phyloP scores from a whole-genome alignment of 176 grass and related monocot genomes.

The Cymbopogon citratus region DNA sequence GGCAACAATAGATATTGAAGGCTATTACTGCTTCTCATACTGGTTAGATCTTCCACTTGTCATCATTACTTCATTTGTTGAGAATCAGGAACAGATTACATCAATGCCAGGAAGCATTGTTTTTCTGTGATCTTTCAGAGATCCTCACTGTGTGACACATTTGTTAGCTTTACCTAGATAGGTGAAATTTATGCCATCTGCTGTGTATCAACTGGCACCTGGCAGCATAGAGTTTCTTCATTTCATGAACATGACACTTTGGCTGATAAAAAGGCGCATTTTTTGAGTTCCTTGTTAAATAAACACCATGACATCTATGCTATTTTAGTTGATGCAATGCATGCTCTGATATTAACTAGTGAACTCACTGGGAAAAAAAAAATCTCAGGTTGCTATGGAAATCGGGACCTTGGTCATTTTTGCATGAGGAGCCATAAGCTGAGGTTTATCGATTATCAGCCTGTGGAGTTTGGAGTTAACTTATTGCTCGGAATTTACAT shows the following conservation, averaged over 20 bases:
- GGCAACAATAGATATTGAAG: background rate
- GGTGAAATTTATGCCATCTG: background rate
- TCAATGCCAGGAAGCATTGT: too few species aligned
- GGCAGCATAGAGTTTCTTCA: background rate
- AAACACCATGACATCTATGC: background rate
- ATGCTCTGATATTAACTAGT: background rate
- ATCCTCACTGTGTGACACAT: background rate
- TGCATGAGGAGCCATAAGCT: slow-evolving; percentile 46
- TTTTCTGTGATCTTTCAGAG: background rate
- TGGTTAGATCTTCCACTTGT: background rate
- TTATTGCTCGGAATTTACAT: background rate
- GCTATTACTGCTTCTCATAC: background rate
- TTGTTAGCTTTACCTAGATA: background rate
- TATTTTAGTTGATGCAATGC: background rate
- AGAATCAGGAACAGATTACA: background rate
- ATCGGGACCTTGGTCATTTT: slow-evolving; percentile 89
- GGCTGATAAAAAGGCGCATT: background rate
- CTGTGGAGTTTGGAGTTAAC: background rate
- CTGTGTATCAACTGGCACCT: background rate
- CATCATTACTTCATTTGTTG: background rate
- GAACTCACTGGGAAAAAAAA: background rate
- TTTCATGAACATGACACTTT: background rate
- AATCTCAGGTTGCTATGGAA: slow-evolving; percentile 69
- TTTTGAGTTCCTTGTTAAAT: background rate
- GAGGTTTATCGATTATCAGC: slow-evolving; percentile 40